Conservation (phyloP, 192 early-diverging fungal species). For the Coemansia umbellata region DNA sequence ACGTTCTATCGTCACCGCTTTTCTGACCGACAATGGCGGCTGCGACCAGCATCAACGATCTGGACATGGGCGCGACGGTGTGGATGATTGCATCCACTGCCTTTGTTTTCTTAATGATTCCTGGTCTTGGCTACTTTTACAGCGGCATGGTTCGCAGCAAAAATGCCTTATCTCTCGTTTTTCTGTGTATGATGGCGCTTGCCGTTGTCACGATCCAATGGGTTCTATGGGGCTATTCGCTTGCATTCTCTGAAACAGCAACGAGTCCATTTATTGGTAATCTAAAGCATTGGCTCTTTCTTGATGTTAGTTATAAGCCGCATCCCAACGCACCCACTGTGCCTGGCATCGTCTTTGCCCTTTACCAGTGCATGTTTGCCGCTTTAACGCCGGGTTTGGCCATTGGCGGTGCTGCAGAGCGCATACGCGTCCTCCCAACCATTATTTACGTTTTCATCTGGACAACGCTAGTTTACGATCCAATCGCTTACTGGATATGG, state of each 20-base stretch:
- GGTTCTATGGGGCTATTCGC: conserved; percentile 69
- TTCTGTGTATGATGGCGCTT: conserved; percentile 65
- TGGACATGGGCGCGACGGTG: conserved; percentile 65
- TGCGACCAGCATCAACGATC: conserved; percentile 19
- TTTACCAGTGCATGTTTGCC: conserved; percentile 83
- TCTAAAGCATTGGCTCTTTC: conserved; percentile 58
- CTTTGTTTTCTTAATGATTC: conserved; percentile 74
- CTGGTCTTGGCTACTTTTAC: conserved; percentile 74
- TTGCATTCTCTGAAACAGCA: conserved; percentile 64
- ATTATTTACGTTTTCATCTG: conserved; percentile 65
- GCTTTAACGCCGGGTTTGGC: conserved; percentile 67
- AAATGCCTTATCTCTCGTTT: conserved; percentile 75
- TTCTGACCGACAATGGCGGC: neutral
- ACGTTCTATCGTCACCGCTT: neutral
- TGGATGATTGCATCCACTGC: conserved; percentile 69
- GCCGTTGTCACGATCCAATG: conserved; percentile 73
- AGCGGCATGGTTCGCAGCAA: conserved; percentile 72
- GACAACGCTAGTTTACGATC: conserved; percentile 68
- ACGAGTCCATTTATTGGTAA: conserved; percentile 69
- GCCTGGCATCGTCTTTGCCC: conserved; percentile 60
- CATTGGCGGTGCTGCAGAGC: conserved; percentile 68
- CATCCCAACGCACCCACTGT: conserved; percentile 58
- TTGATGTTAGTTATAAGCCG: conserved; percentile 54
- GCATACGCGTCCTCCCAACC: conserved; percentile 64
- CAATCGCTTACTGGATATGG: conserved; percentile 83